Evolutionary conservation across 352 stramenopile genomes (phyloP), one percentile per base, ranked within the genome.

Genomic region (Pythium dissimile): DNA sequence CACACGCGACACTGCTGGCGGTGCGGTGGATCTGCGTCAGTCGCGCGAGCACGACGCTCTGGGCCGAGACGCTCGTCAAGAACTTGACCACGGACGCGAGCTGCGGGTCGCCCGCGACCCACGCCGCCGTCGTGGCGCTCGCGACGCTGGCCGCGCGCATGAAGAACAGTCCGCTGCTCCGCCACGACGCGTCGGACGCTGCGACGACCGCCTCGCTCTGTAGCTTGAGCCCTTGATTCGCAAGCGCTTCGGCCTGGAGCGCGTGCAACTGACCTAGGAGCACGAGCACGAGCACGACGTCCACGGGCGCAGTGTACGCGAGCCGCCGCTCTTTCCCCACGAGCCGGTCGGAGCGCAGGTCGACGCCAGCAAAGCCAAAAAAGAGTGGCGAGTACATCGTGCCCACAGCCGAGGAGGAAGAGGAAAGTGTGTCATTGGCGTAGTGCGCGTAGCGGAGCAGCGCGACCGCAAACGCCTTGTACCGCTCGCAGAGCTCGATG

Each of bases 341-440:
- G 1, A 77, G 20, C n/a, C 67, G 55, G 28, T 85, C 68, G 2
- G 31, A 31, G 13, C 65, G 41, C n/a, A 84, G 34, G 31, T 76
- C 58, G n/a, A 68, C 46, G 7, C 46, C 63, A 5, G 58, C 67
- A 45, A 77, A 69, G 4, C 76, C 79, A 50, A 75, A 72, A 46
- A 89, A 84, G 0, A 89, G 57, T 20, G 72, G 70, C 0, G 67
- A 50, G 53, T 75, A 85, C 21, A 24, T 46, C 6, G 39, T 47
- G 1, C 35, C 20, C 20, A 54, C 5, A 1, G 20, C 3, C 16
- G 5, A 31, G n/a, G n/a, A n/a, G n/a, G n/a, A n/a, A n/a, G n/a
- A n/a, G n/a, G n/a, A n/a, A n/a, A n/a, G n/a, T n/a, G n/a, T n/a
- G n/a, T n/a, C n/a, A n/a, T n/a, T n/a, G n/a, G n/a, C n/a, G n/a